These are phyloP conservation scores for Nitzschia palea DNA, from an alignment of 108 stramenopile genomes.

Conservation along the genomic window DNA sequence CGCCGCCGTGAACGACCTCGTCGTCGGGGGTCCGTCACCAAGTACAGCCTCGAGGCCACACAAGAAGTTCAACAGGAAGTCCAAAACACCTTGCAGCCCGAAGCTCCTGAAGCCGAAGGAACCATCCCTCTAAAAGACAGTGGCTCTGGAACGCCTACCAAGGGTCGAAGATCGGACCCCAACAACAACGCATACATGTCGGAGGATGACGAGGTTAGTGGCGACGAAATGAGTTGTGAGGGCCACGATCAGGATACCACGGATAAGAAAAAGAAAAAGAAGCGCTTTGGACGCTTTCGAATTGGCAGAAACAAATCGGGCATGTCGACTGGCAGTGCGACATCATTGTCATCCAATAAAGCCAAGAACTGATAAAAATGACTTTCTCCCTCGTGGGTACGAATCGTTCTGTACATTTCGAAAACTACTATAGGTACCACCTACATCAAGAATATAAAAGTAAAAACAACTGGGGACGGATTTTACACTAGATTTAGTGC, in stretches of 20 bases:
- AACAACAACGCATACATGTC: background rate
- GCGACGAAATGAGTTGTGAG: slow-evolving; percentile 1
- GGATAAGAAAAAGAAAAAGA: slow-evolving; percentile 1
- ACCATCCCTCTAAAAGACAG: background rate
- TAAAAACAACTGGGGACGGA: too few relatives aligned
- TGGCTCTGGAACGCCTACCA: background rate
- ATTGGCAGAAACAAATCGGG: background rate
- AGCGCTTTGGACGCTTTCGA: slow-evolving; percentile 4
- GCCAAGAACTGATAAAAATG: too few relatives aligned
- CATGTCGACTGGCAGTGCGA: background rate
- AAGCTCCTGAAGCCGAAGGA: background rate
- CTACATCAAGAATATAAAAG: too few relatives aligned
- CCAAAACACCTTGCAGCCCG: background rate
- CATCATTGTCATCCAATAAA: too few relatives aligned
- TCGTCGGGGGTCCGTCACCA: slow-evolving; percentile 37
- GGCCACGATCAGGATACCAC: background rate
- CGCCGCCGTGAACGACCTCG: slow-evolving; percentile 5
- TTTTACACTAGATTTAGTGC: too few relatives aligned
- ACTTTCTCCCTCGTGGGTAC: too few relatives aligned
- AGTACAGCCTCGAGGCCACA: slow-evolving; percentile 22
- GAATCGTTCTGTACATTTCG: too few relatives aligned
- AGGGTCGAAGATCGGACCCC: too few relatives aligned
- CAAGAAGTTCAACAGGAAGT: background rate
- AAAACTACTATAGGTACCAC: too few relatives aligned
- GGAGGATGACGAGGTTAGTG: background rate